Evolutionary conservation across 495 filamentous ascomycete genomes (phyloP), one percentile per base, ranked within the genome.

Genomic region (Xylaria intraflava): DNA sequence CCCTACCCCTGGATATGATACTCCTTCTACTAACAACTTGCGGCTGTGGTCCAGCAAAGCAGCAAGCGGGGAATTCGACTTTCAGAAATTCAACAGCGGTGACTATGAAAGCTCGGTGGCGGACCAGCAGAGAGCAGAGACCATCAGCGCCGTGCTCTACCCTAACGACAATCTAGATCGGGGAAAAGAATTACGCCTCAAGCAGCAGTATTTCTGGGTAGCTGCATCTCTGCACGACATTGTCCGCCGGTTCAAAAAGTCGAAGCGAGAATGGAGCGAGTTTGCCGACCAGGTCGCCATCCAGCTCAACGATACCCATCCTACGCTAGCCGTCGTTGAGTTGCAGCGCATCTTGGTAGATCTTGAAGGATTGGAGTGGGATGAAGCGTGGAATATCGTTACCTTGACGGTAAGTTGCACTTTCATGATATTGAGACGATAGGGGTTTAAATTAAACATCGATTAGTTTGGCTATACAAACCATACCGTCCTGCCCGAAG

Each of bases 161-260:
- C 93, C 93, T 6, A 98, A 98, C 65, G 93, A 98, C 66, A 97
- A 95, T 67, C 79, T 98, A 26, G 92, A 96, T 51, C 85, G 88
- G 55, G 93, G 93, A 47, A 98, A 98, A 70, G 93, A 98, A 72
- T 85, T 98, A 51, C 87, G 93, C 49, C 75, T 98, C 64, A 98
- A 97, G 79, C 93, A 98, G 67, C 93, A 98, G 69, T 98, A 98
- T 78, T 98, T 98, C 76, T 98, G 93, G 93, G 95, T 95, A 70
- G 91, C 93, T 46, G 93, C 93, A 6, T 97, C 94, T 14, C 76
- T 98, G 6, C 89, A 84, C 65, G 93, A 98, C 62, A 97, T 98
- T 72, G 85, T 98, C 46, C 87, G 93, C 22, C 83, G 93, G 40
- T 98, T 97, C 81, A 97, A 96, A 78, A 98, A 98, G 78, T 83